Percentiles rank a stretch among this genome's conserved stretches.
phyloP scores from a whole-genome alignment of 768 basidiomycete species.

The Mycena belliarum region DNA sequence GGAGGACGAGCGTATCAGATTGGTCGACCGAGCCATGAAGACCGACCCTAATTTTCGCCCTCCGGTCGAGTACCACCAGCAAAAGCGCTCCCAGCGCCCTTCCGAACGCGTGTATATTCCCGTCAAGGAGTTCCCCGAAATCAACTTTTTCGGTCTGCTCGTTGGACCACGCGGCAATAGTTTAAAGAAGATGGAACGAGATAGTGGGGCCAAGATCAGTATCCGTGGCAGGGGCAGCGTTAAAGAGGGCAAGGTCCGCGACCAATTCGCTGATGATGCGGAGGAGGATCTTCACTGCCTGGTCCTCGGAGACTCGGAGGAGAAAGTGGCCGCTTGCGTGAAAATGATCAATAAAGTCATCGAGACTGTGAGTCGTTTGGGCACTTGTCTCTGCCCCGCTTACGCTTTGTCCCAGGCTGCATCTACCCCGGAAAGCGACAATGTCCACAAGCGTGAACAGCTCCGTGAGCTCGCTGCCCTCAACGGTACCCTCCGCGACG shows the following conservation, averaged over 20 bases:
- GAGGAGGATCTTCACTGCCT: slow-evolving; percentile 99
- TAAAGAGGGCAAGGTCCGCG: slow-evolving; percentile 97
- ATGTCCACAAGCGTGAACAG: slow-evolving; percentile 99
- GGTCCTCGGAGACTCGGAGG: slow-evolving; percentile 88
- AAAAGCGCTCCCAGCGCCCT: slow-evolving; percentile 90
- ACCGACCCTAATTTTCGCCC: slow-evolving; percentile 98
- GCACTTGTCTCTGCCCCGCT: not conserved
- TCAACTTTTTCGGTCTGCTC: slow-evolving; percentile 98
- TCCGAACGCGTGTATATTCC: slow-evolving; percentile 99
- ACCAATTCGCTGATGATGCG: slow-evolving; percentile 93
- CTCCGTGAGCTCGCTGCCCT: slow-evolving; percentile 95
- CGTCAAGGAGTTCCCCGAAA: slow-evolving; percentile 99
- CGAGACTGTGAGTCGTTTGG: slow-evolving; percentile 78
- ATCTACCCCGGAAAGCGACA: slow-evolving; percentile 98
- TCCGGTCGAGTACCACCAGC: slow-evolving; percentile 93
- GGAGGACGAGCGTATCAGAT: slow-evolving; percentile 87
- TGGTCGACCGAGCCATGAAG: slow-evolving; percentile 96
- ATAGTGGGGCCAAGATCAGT: slow-evolving; percentile 97
- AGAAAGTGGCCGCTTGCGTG: slow-evolving; percentile 90
- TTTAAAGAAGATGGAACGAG: slow-evolving; percentile 98
- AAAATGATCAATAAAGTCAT: slow-evolving; percentile 97
- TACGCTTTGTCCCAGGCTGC: slow-evolving; percentile 68
- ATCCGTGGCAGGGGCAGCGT: slow-evolving; percentile 98
- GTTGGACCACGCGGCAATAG: slow-evolving; percentile 99
- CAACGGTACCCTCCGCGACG: slow-evolving; percentile 98